Base-by-base conservation (phyloP, 805 yeast species). In the Starmerella sirachaensis region DNA sequence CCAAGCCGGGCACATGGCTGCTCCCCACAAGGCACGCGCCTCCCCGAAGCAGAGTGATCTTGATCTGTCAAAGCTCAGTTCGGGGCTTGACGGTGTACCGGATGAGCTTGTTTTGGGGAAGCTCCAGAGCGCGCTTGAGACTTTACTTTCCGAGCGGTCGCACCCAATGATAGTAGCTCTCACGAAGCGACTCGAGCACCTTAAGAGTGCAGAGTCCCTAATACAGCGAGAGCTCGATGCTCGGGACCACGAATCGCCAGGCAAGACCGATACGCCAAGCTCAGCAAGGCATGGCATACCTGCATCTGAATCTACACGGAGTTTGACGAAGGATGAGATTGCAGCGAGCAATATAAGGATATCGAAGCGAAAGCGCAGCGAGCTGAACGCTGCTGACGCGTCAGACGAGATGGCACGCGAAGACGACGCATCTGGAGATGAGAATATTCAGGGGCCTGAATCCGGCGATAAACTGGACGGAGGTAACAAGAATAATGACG, bases 121-220 rank as follows among this genome's bases (percentile, higher is more conserved):
- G 24, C 38, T 49, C 9, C 52, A 48, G 33, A 31, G 31, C 28
- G 43, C 43, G 19, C 44, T 51, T 13, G 52, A 46, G 34, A 37
- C 41, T 27, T 47, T 51, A 10, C 40, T 48, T 31, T 36, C 48
- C 8, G 39, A 42, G 18, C 39, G 51, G 13, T 45, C 52, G 22
- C 47, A 44, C 20, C 45, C 45, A 20, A 44, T 51, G 43, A 34
- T 41, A 16, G 35, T 32, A 17, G 43, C 40, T 17, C 43, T 51
- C 22, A 45, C 44, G 18, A 43, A 44, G 31, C 52, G 46, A 40
- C 40, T 45, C 14, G 53, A 48, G 26, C 34, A 33, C 21, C 40
- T 51, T 9, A 33, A 42, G 16, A 42, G 36, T 12, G 50, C 54
- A 1, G 45, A 35, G n/a, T 24, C 47, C n/a, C 40, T 43, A 6